Evolutionary conservation across 805 yeast species (phyloP).

Genomic region (Schwanniomyces pseudopolymorphus): DNA sequence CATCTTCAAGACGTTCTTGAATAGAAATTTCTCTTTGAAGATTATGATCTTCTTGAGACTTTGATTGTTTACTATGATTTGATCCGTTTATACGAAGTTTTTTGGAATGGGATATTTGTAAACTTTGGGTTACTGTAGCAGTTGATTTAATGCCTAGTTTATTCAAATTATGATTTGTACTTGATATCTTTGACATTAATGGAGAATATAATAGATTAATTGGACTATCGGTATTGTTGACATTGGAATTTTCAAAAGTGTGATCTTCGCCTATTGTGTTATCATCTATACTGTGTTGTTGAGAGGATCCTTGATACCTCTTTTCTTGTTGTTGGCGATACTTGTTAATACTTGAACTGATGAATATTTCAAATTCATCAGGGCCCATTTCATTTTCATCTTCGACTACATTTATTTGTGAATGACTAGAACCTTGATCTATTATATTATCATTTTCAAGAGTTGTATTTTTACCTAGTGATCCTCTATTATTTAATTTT

Average conservation of each 20-base stretch:
- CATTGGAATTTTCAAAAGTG: background rate
- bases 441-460: background rate
- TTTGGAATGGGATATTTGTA: constrained; percentile 39
- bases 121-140: constrained; percentile 37
- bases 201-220: constrained; percentile 11
- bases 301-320: constrained; percentile 10
- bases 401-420: background rate
- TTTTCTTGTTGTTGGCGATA: constrained; percentile 28
- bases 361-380: constrained; percentile 32
- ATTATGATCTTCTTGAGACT: background rate
- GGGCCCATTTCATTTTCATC: constrained; percentile 14
- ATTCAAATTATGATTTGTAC: constrained; percentile 13
- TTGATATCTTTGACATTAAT: constrained; percentile 9
- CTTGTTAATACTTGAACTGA: constrained; percentile 29
- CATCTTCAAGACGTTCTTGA: background rate
- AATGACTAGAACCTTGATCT: background rate
- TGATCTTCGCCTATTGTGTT: background rate
- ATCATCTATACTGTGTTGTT: background rate
- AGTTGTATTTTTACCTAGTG: background rate
- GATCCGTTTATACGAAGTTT: constrained; percentile 42
- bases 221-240: constrained; percentile 15
- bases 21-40: background rate
- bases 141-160: constrained; percentile 27
- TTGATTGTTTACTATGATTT: constrained; percentile 11
- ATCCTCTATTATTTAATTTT: too few relatives aligned